phyloP scores from a whole-genome alignment of 2,329 filamentous ascomycete genomes.

The Helminthosporium solani region DNA sequence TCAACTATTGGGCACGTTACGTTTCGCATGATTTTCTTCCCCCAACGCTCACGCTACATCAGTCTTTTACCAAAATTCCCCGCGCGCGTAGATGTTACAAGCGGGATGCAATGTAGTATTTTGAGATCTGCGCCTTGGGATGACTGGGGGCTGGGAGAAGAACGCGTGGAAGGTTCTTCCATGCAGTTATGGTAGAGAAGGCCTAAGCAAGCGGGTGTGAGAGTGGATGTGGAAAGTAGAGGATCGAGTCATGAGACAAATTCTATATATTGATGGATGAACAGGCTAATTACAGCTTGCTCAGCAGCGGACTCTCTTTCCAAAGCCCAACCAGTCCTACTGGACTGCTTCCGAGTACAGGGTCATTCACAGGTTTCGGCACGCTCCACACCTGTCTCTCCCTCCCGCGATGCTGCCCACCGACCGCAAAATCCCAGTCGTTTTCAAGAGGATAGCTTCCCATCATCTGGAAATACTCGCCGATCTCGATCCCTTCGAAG shows the following conservation, averaged over 20 bases:
- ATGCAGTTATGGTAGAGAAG: neutral
- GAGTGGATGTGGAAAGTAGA: neutral
- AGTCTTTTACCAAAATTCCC: neutral
- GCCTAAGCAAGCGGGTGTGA: neutral
- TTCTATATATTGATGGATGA: neutral
- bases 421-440: slow-evolving; percentile 54
- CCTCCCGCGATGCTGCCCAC: slow-evolving; percentile 46
- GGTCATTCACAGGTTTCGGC: slow-evolving; percentile 49
- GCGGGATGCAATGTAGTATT: neutral
- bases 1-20: neutral
- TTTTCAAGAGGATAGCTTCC: slow-evolving; percentile 55
- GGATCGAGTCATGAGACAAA: neutral
- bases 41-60: neutral
- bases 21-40: neutral
- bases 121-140: neutral
- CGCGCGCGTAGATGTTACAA: neutral
- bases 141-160: neutral
- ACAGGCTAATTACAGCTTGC: slow-evolving; percentile 1
- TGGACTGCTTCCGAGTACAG: slow-evolving; percentile 46
- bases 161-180: neutral
- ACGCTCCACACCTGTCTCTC: slow-evolving; percentile 51
- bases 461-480: slow-evolving; percentile 56
- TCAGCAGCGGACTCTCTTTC: slow-evolving; percentile 13
- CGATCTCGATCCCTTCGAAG: slow-evolving; percentile 40
- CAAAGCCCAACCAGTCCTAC: slow-evolving; percentile 44